phyloP scores from a whole-genome alignment of 2,329 filamentous ascomycete genomes.

The Fusarium sp. region DNA sequence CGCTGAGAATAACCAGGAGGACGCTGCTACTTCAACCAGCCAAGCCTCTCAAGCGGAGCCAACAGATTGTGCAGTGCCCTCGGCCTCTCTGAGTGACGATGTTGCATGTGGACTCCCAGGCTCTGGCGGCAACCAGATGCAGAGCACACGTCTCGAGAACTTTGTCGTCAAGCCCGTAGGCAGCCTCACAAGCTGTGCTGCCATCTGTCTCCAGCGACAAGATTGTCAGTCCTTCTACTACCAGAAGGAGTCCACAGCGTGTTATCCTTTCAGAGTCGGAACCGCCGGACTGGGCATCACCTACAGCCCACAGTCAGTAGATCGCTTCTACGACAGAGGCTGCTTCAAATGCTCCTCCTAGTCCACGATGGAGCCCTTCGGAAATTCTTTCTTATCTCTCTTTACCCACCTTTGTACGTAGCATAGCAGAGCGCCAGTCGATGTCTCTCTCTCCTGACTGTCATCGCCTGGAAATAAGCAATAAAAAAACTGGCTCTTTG shows the following conservation, averaged over 20 bases:
- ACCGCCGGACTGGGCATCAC: conserved; percentile 21
- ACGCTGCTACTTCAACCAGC: conserved; percentile 1
- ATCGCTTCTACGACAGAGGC: conserved; percentile 31
- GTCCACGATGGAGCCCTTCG: background rate
- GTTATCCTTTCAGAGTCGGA: conserved; percentile 21
- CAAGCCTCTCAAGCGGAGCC: conserved; percentile 4
- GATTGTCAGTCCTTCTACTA: conserved; percentile 35
- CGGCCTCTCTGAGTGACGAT: conserved; percentile 20
- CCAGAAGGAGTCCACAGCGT: conserved; percentile 19
- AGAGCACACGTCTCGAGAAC: conserved; percentile 17
- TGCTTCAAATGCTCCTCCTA: conserved; percentile 30
- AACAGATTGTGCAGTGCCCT: conserved; percentile 19
- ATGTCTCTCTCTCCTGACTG: background rate
- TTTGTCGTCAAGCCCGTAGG: conserved; percentile 33
- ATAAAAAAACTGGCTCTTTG: background rate
- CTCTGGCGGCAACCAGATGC: conserved; percentile 25
- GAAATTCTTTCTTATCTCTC: background rate
- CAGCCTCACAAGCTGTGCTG: conserved; percentile 25
- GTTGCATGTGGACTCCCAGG: conserved; percentile 34
- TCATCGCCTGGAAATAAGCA: conserved; percentile 5
- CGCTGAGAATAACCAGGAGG: background rate
- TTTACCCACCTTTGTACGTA: background rate
- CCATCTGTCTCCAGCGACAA: conserved; percentile 23
- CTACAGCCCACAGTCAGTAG: conserved; percentile 9
- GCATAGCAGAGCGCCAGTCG: background rate